Evolutionary conservation across 1,284 basidiomycete genomes (phyloP).

Genomic region (Pseudozyma sp.): DNA sequence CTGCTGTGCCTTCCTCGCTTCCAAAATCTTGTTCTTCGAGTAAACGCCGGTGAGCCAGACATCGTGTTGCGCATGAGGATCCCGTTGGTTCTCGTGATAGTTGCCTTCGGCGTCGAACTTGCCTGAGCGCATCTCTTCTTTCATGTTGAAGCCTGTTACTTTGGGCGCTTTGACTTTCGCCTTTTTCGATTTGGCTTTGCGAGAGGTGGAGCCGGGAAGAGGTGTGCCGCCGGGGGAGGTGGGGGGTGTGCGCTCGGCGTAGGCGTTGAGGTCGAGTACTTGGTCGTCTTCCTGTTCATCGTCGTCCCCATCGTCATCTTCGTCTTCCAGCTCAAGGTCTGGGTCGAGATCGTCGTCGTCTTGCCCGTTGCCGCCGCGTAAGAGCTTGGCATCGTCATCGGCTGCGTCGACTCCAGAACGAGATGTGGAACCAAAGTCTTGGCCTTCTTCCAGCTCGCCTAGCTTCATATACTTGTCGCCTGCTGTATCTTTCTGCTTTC

Average conservation of each 20-base stretch:
- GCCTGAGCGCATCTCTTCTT: constrained; percentile 96
- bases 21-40: constrained; percentile 82
- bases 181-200: constrained; percentile 15
- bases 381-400: constrained; percentile 45
- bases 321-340: constrained; percentile 62
- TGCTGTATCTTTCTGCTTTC: constrained; percentile 13
- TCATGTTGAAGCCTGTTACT: constrained; percentile 97
- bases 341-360: constrained; percentile 54
- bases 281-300: constrained; percentile 45
- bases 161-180: constrained; percentile 77
- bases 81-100: constrained; percentile 82
- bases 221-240: constrained; percentile 41
- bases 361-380: constrained; percentile 11
- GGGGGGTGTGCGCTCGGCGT: constrained; percentile 56
- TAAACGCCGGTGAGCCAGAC: constrained; percentile 92
- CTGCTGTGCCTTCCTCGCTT: constrained; percentile 75
- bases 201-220: constrained; percentile 1
- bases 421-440: constrained; percentile 61
- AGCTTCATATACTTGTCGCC: constrained; percentile 70
- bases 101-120: constrained; percentile 92
- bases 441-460: constrained; percentile 82
- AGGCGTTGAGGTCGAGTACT: constrained; percentile 48
- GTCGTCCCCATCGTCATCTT: constrained; percentile 37
- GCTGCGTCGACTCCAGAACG: constrained; percentile 50
- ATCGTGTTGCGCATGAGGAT: constrained; percentile 92